Evolutionary conservation across 768 basidiomycete species (phyloP).

Genomic region (Russula sp.): DNA sequence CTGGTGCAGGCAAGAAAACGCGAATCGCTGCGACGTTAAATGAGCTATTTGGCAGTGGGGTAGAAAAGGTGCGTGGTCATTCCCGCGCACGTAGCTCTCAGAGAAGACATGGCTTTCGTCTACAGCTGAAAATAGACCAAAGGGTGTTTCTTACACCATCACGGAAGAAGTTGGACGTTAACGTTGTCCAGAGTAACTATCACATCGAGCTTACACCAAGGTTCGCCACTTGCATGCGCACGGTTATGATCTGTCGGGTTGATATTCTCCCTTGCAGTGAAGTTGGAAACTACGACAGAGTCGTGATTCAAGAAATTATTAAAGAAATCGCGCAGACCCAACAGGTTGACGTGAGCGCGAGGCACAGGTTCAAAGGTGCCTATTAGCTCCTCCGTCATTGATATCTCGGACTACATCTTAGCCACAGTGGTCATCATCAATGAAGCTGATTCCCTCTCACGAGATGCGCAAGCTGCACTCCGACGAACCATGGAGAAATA

Average conservation of each 20-base stretch:
- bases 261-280: slow-evolving; percentile 48
- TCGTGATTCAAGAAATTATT: slow-evolving; percentile 92
- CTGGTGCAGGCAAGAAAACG: slow-evolving; percentile 97
- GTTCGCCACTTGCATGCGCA: slow-evolving; percentile 35
- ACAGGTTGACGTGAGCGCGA: slow-evolving; percentile 92
- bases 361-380: slow-evolving; percentile 92
- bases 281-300: slow-evolving; percentile 89
- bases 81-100: neutral
- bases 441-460: slow-evolving; percentile 89
- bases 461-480: slow-evolving; percentile 95
- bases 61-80: slow-evolving; percentile 65
- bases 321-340: slow-evolving; percentile 99
- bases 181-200: slow-evolving; percentile 95
- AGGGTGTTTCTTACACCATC: slow-evolving; percentile 91
- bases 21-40: slow-evolving; percentile 83
- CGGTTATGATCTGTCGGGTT: neutral
- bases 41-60: slow-evolving; percentile 85
- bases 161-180: slow-evolving; percentile 90
- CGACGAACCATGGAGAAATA: slow-evolving; percentile 99
- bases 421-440: slow-evolving; percentile 90
- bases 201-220: slow-evolving; percentile 98
- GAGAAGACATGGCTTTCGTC: neutral
- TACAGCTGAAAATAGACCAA: slow-evolving; percentile 94
- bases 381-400: neutral
- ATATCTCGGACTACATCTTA: neutral